phyloP scores from a whole-genome alignment of 345 rosid species.

The Hypericum perforatum region DNA sequence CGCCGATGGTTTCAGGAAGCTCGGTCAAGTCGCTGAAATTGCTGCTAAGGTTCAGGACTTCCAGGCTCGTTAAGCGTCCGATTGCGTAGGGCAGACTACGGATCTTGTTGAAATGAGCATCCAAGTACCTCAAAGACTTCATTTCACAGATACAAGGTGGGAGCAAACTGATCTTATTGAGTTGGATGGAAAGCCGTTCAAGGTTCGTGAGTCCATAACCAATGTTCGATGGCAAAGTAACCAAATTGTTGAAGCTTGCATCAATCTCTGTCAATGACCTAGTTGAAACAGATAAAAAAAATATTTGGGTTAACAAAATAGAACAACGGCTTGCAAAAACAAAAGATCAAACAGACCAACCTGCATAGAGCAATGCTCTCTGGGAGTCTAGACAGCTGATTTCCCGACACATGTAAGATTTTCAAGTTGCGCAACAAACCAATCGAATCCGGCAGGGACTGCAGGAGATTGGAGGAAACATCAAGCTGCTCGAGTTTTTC shows the following conservation, averaged over 20 bases:
- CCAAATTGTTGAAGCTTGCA: conserved; percentile 24
- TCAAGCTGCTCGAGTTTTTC: conserved; percentile 19
- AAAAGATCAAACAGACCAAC: conserved; percentile 1
- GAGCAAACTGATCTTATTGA: conserved; percentile 18
- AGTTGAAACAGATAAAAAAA: background rate
- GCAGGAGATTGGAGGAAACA: conserved; percentile 17
- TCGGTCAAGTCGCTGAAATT: conserved; percentile 17
- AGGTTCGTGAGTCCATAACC: conserved; percentile 22
- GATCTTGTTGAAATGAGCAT: conserved; percentile 18
- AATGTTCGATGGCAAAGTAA: conserved; percentile 16
- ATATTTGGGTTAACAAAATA: background rate
- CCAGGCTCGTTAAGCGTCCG: conserved; percentile 16
- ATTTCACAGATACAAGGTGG: conserved; percentile 17
- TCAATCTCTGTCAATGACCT: conserved; percentile 21
- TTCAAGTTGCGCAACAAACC: conserved; percentile 19
- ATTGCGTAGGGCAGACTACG: conserved; percentile 20
- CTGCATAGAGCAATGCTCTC: conserved; percentile 24
- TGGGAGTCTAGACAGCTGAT: conserved; percentile 17
- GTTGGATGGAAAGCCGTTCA: conserved; percentile 14
- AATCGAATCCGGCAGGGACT: conserved; percentile 16
- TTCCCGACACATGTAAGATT: conserved; percentile 15
- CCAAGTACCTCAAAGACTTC: conserved; percentile 22
- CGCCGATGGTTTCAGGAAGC: conserved; percentile 19
- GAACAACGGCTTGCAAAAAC: no score
- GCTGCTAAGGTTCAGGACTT: conserved; percentile 16